phyloP scores from a whole-genome alignment of 805 yeast species.

The Candida fluviatilis region DNA sequence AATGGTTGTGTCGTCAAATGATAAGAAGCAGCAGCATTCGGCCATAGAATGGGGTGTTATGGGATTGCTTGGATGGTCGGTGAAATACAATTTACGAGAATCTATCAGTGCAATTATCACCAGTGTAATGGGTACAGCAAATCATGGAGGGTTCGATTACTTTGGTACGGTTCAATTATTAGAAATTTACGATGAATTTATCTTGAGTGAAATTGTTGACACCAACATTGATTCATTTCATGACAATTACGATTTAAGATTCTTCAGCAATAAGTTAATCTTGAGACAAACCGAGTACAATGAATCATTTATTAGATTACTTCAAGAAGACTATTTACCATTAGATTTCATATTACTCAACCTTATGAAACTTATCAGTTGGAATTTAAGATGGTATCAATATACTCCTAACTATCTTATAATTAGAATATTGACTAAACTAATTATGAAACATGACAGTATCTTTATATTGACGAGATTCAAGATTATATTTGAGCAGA shows the following conservation, averaged over 20 bases:
- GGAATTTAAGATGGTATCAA: constrained; percentile 65
- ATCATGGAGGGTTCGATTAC: constrained; percentile 57
- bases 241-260: constrained; percentile 23
- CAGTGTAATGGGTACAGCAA: constrained; percentile 46
- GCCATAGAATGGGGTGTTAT: constrained; percentile 74
- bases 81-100: constrained; percentile 34
- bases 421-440: constrained; percentile 39
- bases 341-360: constrained; percentile 31
- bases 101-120: constrained; percentile 36
- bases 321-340: constrained; percentile 25
- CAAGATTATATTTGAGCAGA: constrained; percentile 33
- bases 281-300: constrained; percentile 18
- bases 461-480: constrained; percentile 36
- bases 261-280: constrained; percentile 31
- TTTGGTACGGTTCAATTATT: constrained; percentile 52
- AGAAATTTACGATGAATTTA: constrained; percentile 41
- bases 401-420: constrained; percentile 42
- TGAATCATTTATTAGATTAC: constrained; percentile 18
- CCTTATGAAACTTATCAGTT: constrained; percentile 50
- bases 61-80: constrained; percentile 51
- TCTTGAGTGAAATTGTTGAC: constrained; percentile 30
- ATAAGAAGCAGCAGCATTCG: constrained; percentile 39
- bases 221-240: constrained; percentile 27
- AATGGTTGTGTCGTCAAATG: constrained; percentile 21
- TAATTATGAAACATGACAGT: constrained; percentile 39